Evolutionary conservation across 202 grass and related monocot species (phyloP).

Genomic region (Carex arenaria): DNA sequence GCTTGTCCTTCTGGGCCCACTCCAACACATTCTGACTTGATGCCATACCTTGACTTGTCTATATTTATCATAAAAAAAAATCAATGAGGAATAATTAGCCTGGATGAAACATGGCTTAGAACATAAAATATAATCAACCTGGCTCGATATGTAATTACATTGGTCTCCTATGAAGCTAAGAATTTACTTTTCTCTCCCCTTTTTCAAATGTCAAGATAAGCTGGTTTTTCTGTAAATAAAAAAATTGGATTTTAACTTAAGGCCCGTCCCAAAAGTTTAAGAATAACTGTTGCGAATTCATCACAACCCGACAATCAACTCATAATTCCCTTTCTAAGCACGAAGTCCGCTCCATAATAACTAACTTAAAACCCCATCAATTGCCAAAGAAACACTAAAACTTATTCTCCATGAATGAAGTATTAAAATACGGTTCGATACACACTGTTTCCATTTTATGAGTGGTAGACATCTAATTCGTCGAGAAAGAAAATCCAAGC

Average conservation of each 20-base stretch:
- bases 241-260: not conserved
- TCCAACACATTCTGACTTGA: slow-evolving; percentile 50
- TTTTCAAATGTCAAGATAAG: not conserved
- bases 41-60: not conserved
- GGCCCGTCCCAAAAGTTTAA: not conserved
- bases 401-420: not conserved
- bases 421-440: not conserved
- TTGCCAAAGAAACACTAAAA: not conserved
- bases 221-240: not conserved
- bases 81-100: not conserved
- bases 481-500: not conserved
- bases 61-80: slow-evolving; percentile 4
- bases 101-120: not conserved
- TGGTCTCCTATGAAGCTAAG: not conserved
- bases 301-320: not conserved
- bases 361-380: not conserved
- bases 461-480: not conserved
- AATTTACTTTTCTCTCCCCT: not conserved
- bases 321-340: not conserved
- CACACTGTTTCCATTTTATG: not conserved
- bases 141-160: not conserved
- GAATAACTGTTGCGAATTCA: not conserved
- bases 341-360: not conserved
- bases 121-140: not conserved
- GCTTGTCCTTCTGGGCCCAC: slow-evolving; percentile 86